These are phyloP conservation scores for Stereum hirsutum DNA, from an alignment of 1,284 basidiomycete genomes.

Conservation along the genomic window DNA sequence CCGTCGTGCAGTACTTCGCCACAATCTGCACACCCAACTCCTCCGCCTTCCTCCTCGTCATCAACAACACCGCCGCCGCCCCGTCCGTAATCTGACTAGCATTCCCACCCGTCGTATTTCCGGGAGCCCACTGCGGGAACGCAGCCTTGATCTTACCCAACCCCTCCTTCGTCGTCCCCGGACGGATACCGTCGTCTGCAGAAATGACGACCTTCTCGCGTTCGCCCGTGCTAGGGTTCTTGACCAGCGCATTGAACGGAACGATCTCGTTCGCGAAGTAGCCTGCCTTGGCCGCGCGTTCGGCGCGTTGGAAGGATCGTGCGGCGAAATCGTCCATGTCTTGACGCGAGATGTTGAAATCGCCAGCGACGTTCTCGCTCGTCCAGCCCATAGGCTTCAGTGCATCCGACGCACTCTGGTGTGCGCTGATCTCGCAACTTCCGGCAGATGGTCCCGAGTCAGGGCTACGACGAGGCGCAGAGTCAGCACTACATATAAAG, in stretches of 20 bases:
- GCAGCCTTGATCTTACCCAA: constrained; percentile 67
- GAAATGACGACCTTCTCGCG: constrained; percentile 50
- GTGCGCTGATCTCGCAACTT: constrained; percentile 18
- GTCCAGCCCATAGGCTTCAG: constrained; percentile 79
- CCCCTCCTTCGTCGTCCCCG: constrained; percentile 65
- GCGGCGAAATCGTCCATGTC: constrained; percentile 82
- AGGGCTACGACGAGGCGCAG: background rate
- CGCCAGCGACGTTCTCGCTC: constrained; percentile 63
- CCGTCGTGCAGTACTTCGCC: constrained; percentile 64
- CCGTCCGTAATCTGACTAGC: constrained; percentile 86
- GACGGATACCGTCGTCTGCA: constrained; percentile 79
- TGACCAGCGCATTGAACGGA: constrained; percentile 60
- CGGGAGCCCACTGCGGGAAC: constrained; percentile 83
- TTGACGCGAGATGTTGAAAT: constrained; percentile 72
- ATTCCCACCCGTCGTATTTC: constrained; percentile 82
- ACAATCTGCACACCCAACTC: constrained; percentile 68
- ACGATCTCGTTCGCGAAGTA: constrained; percentile 75
- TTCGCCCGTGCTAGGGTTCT: constrained; percentile 43
- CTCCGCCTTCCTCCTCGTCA: constrained; percentile 81
- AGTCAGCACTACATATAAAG: background rate
- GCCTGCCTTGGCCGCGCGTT: constrained; percentile 53
- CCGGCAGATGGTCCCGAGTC: background rate
- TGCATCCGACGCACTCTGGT: constrained; percentile 36
- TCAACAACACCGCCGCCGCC: constrained; percentile 77
- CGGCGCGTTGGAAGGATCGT: constrained; percentile 64